Conservation (phyloP, 768 basidiomycete species). For the Tulasnella sp. region DNA sequence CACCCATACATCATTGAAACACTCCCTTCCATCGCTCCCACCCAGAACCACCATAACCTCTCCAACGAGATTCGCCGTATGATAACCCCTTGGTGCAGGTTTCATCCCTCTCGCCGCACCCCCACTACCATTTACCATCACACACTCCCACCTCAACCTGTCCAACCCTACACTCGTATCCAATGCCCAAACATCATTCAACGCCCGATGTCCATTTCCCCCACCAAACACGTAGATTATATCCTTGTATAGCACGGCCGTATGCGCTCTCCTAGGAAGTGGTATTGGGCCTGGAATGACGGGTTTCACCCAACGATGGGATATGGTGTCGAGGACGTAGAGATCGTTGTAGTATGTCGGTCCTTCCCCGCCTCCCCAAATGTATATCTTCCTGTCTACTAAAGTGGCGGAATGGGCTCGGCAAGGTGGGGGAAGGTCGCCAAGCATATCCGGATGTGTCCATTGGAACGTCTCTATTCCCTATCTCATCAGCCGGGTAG, state of each 20-base stretch:
- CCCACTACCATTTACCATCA: conserved; percentile 21
- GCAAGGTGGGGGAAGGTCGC: conserved; percentile 72
- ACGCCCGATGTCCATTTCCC: conserved; percentile 83
- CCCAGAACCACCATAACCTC: conserved; percentile 82
- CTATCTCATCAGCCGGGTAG: not conserved
- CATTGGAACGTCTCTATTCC: conserved; percentile 79
- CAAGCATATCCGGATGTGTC: conserved; percentile 64
- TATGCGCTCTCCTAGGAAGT: conserved; percentile 76
- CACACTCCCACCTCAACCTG: conserved; percentile 42
- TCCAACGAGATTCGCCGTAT: conserved; percentile 79
- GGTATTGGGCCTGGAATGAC: conserved; percentile 27
- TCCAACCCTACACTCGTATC: conserved; percentile 43
- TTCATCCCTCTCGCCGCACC: conserved; percentile 42
- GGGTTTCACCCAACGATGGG: conserved; percentile 28
- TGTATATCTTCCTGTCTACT: conserved; percentile 58
- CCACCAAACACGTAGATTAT: conserved; percentile 86
- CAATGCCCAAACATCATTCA: conserved; percentile 84
- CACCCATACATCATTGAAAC: conserved; percentile 81
- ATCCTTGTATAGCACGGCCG: conserved; percentile 58
- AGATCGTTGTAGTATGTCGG: conserved; percentile 72
- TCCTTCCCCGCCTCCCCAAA: conserved; percentile 83
- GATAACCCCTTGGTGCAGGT: conserved; percentile 58
- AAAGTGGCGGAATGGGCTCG: conserved; percentile 83
- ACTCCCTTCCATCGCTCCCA: conserved; percentile 82
- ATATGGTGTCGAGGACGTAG: conserved; percentile 66